phyloP scores from a whole-genome alignment of 257 asterid genomes.

The Euphrasia confusa region DNA sequence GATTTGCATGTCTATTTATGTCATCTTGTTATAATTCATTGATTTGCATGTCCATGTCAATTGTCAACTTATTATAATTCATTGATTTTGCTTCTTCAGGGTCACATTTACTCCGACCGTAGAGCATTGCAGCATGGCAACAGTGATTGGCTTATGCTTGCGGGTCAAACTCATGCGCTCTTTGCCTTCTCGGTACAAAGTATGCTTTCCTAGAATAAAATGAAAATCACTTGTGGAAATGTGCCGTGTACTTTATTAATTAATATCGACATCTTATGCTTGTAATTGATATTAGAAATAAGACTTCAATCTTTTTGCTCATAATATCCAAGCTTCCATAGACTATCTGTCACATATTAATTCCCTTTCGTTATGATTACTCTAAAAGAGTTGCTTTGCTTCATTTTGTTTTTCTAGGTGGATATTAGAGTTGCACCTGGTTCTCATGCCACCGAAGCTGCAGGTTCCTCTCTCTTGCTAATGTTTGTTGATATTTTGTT shows the following conservation, averaged over 20 bases:
- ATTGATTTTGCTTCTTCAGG: slow-evolving; percentile 36
- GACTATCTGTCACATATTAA: background rate
- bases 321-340: slow-evolving; percentile 16
- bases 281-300: background rate
- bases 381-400: slow-evolving; percentile 9
- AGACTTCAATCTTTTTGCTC: background rate
- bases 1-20: slow-evolving; percentile 8
- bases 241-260: slow-evolving; percentile 8
- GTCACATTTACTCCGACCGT: slow-evolving; percentile 95
- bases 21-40: slow-evolving; percentile 13
- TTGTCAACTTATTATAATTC: slow-evolving; percentile 6
- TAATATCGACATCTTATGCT: background rate
- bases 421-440: slow-evolving; percentile 97
- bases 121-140: slow-evolving; percentile 94
- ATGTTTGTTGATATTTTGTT: background rate
- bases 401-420: slow-evolving; percentile 39
- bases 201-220: slow-evolving; percentile 23
- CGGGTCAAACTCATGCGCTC: slow-evolving; percentile 92
- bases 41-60: slow-evolving; percentile 4
- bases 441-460: slow-evolving; percentile 89
- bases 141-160: slow-evolving; percentile 85
- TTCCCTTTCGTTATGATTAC: background rate
- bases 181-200: slow-evolving; percentile 82
- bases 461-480: slow-evolving; percentile 54
- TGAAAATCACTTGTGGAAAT: background rate